Conservation (phyloP, 805 yeast species). For the Ogataea ganodermae region DNA sequence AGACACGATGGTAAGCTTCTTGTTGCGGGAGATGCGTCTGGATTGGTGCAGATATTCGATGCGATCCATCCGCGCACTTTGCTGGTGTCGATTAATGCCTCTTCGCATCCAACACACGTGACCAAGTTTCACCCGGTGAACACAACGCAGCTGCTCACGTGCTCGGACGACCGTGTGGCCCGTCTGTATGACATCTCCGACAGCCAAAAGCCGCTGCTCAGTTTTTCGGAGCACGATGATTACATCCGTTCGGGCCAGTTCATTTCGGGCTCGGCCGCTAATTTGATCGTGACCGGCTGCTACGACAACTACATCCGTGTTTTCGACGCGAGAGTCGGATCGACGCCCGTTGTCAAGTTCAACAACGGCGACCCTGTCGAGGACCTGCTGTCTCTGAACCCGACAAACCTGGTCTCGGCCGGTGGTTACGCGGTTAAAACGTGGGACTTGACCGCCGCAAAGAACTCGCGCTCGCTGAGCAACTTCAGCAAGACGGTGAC, state of each 20-base stretch:
- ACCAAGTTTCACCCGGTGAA: conserved; percentile 85
- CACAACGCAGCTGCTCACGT: conserved; percentile 76
- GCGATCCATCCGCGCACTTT: conserved; percentile 72
- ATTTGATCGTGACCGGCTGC: conserved; percentile 87
- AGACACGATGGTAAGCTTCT: conserved; percentile 88
- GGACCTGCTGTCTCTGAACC: conserved; percentile 70
- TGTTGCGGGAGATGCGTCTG: conserved; percentile 95
- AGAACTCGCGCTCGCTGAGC: conserved; percentile 64
- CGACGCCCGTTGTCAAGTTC: conserved; percentile 60
- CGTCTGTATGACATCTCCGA: conserved; percentile 86
- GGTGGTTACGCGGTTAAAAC: conserved; percentile 81
- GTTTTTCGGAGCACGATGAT: conserved; percentile 77
- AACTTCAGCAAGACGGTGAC: conserved; percentile 96
- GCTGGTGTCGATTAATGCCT: conserved; percentile 78
- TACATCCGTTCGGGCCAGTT: conserved; percentile 83
- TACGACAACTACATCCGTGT: conserved; percentile 86
- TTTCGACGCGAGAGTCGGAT: conserved; percentile 70
- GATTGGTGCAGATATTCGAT: conserved; percentile 88
- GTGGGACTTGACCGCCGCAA: conserved; percentile 89
- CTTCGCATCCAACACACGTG: conserved; percentile 87
- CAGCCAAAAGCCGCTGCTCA: conserved; percentile 68
- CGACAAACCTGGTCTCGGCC: conserved; percentile 77
- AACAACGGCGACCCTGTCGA: conserved; percentile 84
- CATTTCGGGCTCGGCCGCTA: conserved; percentile 61
- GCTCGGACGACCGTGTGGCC: conserved; percentile 87